These are phyloP conservation scores for Puccinia triticina DNA, from an alignment of 1,284 basidiomycete species.

Conservation along the genomic window DNA sequence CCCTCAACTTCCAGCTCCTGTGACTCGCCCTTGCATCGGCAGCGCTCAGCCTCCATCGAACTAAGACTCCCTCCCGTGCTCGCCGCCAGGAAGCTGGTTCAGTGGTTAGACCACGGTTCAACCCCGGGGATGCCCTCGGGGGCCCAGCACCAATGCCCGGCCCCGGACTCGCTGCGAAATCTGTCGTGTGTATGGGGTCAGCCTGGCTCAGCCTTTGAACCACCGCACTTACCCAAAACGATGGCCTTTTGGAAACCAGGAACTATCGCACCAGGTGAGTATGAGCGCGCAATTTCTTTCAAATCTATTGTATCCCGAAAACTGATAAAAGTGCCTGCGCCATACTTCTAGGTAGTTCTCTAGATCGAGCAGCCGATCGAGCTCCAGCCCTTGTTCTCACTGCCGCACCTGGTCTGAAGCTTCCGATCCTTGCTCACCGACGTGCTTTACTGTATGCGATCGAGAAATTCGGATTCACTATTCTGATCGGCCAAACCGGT, in stretches of 20 bases:
- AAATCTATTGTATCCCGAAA: constrained; percentile 2
- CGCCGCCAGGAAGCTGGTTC: too few relatives aligned
- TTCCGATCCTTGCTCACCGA: constrained; percentile 64
- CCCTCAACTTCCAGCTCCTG: too few relatives aligned
- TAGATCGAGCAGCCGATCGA: constrained; percentile 78
- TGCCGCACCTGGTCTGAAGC: constrained; percentile 60
- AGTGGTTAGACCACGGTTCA: too few relatives aligned
- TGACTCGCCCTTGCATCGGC: too few relatives aligned
- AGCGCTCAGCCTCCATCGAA: too few relatives aligned
- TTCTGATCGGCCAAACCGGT: constrained; percentile 84
- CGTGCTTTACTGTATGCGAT: constrained; percentile 51
- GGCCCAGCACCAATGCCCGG: too few relatives aligned
- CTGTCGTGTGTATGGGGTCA: too few relatives aligned
- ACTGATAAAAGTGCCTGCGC: neutral
- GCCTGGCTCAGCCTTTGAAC: too few relatives aligned
- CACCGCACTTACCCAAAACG: neutral
- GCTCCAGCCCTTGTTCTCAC: constrained; percentile 73
- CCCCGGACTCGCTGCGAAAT: too few relatives aligned
- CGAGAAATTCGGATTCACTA: constrained; percentile 50
- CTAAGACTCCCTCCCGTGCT: too few relatives aligned
- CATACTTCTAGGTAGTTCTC: constrained; percentile 66
- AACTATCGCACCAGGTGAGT: constrained; percentile 73
- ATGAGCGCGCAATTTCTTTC: constrained; percentile 21
- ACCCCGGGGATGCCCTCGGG: too few relatives aligned
- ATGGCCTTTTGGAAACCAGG: constrained; percentile 68